Base-by-base conservation (phyloP, 768 basidiomycete genomes). In the Termitomyces sp. region DNA sequence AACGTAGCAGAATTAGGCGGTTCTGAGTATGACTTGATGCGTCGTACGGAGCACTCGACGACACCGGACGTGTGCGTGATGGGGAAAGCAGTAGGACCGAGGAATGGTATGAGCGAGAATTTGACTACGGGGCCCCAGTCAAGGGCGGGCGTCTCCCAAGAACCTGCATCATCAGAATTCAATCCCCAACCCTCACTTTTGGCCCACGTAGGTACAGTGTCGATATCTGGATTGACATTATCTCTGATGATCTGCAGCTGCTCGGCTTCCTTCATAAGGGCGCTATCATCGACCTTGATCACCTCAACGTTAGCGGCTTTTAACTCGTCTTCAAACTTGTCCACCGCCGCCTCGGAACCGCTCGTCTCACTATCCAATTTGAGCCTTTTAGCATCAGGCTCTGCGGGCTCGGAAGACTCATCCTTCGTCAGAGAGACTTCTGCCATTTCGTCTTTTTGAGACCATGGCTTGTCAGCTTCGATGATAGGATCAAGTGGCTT, bases 21-120 rank as follows among this genome's bases (percentile, higher is more conserved):
- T 9, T 72, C 68, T 1, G 72, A 62, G 60, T 86, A 67, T 10
- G 77, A 70, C 55, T 77, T 75, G 66, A 91, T 72, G 33, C 79
- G 77, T 12, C 89, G 77, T 55, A 85, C 80, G 1, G 85, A 85
- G 34, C 73, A 77, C 69, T 91, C 89, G 53, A 88, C 81, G 49
- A 88, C 70, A 9, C 86, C 87, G 1, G 84, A 75, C 5, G 75
- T 78, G 63, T 90, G 87, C 0, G 88, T 87, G 53, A 80, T 63
- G 0, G 87, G 82, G 36, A 90, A 69, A 6, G 70, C 67, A 13
- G 80, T 82, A 3, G 82, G 81, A 0, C 86, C 88, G 5, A 90
- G 68, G 42, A 82, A 65, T 0, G 71, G 62, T 42, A 74, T 55
- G 37, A 84, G 67, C 8, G 69, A 57, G 28, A 63, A 69, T 69